Evolutionary conservation across 805 yeast species (phyloP), one percentile per base, ranked within the genome.

Genomic region (Wickerhamiella vanderwaltii): DNA sequence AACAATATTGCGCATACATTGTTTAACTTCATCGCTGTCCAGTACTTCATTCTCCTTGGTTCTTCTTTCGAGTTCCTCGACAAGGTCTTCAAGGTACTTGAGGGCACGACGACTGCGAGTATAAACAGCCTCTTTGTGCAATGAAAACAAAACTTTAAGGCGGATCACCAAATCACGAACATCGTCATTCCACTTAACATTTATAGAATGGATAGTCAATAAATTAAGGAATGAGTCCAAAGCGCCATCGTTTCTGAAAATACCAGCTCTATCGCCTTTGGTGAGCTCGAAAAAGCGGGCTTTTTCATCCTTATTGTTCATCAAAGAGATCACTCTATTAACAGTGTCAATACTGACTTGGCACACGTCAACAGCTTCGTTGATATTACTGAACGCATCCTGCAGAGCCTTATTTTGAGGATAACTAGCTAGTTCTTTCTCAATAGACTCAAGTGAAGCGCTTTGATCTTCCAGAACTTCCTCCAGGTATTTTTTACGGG

Each of bases 101-200:
- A 74, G 62, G 0, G 81, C 71, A 23, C 66, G 69, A 39, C 71
- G 66, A 11, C 70, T 62, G 45, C 69, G 48, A 30, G 69, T 69
- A 39, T 64, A 65, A 1, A 61, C 48, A 24, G 64, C 59, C 9
- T 72, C 71, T 18, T 64, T 61, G 18, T 73, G 60, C 39, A 68
- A 56, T 9, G 65, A 67, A 24, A 73, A 57, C 35, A 69, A 62
- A 43, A 72, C 71, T 18, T 76, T 55, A 51, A 79, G 83, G 33
- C 74, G 69, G 55, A 72, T 69, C 34, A 84, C 61, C 9, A 72
- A 62, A 51, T 85, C 75, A 43, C 95, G 64, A 7, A 77, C 69
- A 3, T 63, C 55, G 46, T 80, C 77, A 57, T 81, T 79, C 95
- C 95, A 86, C 50, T 76, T 80, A 50, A 86, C 55, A 51, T 77